These are phyloP conservation scores for Polyporus tsugae DNA, from an alignment of 1,284 basidiomycete genomes.

Conservation along the genomic window DNA sequence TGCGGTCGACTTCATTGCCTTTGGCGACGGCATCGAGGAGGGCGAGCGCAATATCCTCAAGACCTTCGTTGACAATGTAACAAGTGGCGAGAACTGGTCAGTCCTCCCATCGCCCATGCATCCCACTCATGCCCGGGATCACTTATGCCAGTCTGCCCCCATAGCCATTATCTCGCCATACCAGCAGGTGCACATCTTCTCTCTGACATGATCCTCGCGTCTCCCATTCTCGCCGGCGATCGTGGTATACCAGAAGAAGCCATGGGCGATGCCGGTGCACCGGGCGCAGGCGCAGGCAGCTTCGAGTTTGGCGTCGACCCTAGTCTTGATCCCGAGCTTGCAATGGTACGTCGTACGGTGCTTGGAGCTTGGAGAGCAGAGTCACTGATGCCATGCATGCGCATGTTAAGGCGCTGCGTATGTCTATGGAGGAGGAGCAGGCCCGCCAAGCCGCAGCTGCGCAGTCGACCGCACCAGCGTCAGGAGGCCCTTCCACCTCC, in stretches of 20 bases:
- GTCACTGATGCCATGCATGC: slow-evolving; percentile 9
- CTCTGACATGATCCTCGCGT: slow-evolving; percentile 85
- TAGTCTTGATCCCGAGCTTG: slow-evolving; percentile 94
- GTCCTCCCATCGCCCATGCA: slow-evolving; percentile 37
- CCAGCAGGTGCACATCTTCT: slow-evolving; percentile 83
- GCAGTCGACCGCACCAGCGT: slow-evolving; percentile 39
- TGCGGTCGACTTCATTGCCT: slow-evolving; percentile 91
- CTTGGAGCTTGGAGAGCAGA: slow-evolving; percentile 13
- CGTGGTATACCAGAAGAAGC: slow-evolving; percentile 76
- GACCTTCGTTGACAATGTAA: slow-evolving; percentile 82
- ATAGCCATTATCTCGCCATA: slow-evolving; percentile 85
- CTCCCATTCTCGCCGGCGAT: slow-evolving; percentile 85
- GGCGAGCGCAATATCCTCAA: slow-evolving; percentile 70
- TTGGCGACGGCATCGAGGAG: slow-evolving; percentile 77
- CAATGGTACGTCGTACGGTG: slow-evolving; percentile 73
- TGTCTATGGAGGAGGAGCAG: slow-evolving; percentile 98
- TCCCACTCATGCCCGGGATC: neutral
- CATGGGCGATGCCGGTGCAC: slow-evolving; percentile 55
- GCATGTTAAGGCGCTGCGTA: slow-evolving; percentile 83
- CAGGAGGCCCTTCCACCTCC: slow-evolving; percentile 21
- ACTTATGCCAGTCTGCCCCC: no score
- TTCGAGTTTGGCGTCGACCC: slow-evolving; percentile 96
- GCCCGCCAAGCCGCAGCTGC: slow-evolving; percentile 81
- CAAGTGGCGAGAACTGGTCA: slow-evolving; percentile 85
- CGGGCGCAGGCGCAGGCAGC: slow-evolving; percentile 55